A percentile compares a stretch with the other conserved stretches of the same genome.
Evolutionary conservation across 2,329 filamentous ascomycete genomes (phyloP).

Genomic region (Penicillium sp.): DNA sequence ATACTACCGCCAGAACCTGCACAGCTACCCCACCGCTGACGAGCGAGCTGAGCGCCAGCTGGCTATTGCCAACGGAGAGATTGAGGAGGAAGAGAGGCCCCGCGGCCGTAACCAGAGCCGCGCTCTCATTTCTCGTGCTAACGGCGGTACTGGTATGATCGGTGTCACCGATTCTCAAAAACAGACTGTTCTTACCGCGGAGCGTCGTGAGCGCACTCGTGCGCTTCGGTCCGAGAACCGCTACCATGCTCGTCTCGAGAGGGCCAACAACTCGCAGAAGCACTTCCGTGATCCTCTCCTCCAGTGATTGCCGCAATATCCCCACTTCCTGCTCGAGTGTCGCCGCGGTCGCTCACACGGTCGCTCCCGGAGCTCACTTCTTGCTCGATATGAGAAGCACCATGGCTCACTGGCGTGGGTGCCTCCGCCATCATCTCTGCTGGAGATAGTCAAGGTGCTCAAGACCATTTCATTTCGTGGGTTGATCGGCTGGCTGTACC

Average conservation of each 20-base stretch:
- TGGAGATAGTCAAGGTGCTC: neutral
- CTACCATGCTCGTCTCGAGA: conserved; percentile 71
- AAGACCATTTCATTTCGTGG: neutral
- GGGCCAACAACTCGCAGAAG: conserved; percentile 75
- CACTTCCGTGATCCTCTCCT: conserved; percentile 65
- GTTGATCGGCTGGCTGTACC: neutral
- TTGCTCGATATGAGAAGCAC: neutral
- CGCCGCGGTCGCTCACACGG: neutral
- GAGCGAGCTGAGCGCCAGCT: conserved; percentile 70
- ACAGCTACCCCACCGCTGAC: conserved; percentile 75
- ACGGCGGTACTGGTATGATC: conserved; percentile 74
- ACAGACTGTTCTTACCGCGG: conserved; percentile 64
- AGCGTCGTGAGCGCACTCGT: conserved; percentile 69
- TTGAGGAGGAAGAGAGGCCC: conserved; percentile 50
- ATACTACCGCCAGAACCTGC: conserved; percentile 92
- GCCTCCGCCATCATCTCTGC: neutral
- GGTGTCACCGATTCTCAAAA: conserved; percentile 77
- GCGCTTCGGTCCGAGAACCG: conserved; percentile 64
- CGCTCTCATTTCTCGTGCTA: conserved; percentile 66
- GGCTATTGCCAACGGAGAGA: conserved; percentile 55
- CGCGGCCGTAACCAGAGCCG: conserved; percentile 48
- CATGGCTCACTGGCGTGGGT: neutral
- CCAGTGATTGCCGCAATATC: conserved; percentile 44
- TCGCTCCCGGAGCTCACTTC: neutral
- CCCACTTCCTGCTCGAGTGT: neutral